These are phyloP conservation scores for Symbiodinium pilosum DNA, from an alignment of 73 alveolate genomes.

Conservation along the genomic window DNA sequence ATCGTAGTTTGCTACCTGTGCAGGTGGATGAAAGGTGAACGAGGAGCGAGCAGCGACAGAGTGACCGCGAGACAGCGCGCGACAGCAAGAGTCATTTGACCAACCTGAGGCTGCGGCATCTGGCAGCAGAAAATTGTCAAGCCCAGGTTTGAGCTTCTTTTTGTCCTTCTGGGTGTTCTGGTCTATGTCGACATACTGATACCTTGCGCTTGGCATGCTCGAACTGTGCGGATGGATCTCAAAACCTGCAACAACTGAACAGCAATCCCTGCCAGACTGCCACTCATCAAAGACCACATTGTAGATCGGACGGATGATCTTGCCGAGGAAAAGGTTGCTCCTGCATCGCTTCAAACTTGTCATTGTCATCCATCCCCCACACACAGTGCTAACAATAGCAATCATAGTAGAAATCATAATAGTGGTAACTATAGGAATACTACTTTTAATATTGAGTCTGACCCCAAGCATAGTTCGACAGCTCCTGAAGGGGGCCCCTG, in stretches of 20 bases:
- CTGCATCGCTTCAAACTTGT: not conserved
- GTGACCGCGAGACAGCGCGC: not conserved
- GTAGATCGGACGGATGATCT: conserved; percentile 91
- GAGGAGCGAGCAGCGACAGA: not conserved
- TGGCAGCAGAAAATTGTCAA: conserved; percentile 65
- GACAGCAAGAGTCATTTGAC: not conserved
- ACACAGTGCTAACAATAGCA: not conserved
- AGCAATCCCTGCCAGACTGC: not conserved
- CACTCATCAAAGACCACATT: conserved; percentile 88
- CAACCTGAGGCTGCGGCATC: conserved; percentile 48
- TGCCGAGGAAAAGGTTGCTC: conserved; percentile 69
- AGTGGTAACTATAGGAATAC: not conserved
- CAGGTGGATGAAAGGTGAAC: not conserved
- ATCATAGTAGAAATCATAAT: too few species aligned
- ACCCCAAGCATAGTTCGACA: not conserved
- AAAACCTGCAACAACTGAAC: not conserved
- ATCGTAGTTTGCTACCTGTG: conserved; percentile 78
- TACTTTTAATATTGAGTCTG: not conserved
- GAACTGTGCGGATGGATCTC: not conserved
- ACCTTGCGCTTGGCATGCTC: conserved; percentile 11
- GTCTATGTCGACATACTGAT: conserved; percentile 79
- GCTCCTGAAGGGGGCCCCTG: conserved; percentile 93
- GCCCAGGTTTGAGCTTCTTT: conserved; percentile 81
- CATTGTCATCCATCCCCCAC: not conserved
- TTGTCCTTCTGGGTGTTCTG: conserved; percentile 80